Base-by-base conservation (phyloP, 495 filamentous ascomycete genomes). In the Symbiotaphrina buchneri region DNA sequence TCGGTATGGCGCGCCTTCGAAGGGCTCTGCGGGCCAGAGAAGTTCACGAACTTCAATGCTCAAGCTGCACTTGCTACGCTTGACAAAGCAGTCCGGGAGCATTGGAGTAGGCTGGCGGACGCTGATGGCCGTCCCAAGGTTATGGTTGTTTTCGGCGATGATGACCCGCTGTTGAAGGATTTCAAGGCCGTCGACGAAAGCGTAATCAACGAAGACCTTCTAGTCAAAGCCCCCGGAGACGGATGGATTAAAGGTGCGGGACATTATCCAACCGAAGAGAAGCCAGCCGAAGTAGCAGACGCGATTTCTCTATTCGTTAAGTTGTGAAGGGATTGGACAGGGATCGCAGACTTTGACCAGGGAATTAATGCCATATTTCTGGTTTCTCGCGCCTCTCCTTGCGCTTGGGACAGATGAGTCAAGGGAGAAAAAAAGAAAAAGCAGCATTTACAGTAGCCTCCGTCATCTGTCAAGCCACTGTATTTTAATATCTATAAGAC, bases 81-180 rank as follows among this genome's bases (percentile, higher is more conserved):
- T 18, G 18, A 31, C 18, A 14, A 3, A 5, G 1, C 10, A n/a
- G 29, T 31, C 18, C 11, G 29, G 8, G 14, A 14, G 14, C 20
- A 16, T 10, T 31, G 29, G 29, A n/a, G n/a, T n/a, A n/a, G n/a
- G n/a, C n/a, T n/a, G n/a, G n/a, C n/a, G n/a, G n/a, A n/a, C n/a
- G n/a, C n/a, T n/a, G n/a, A n/a, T n/a, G n/a, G n/a, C n/a, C n/a
- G n/a, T n/a, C n/a, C n/a, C n/a, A 13, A 31, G 18, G 29, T 19
- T 4, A 31, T 19, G 29, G 29, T 31, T 14, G 29, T 18, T 11
- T 31, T 31, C 8, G 29, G 29, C 4, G 13, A 4, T 14, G 10
- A 31, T 23, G 29, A 31, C 10, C 29, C 29, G 29, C 29, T 31
- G 29, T 31, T 31, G 18, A 18, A 5, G 29, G 29, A 31, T 8